phyloP scores from a whole-genome alignment of 352 stramenopile genomes.

The Phytophthora litchii region DNA sequence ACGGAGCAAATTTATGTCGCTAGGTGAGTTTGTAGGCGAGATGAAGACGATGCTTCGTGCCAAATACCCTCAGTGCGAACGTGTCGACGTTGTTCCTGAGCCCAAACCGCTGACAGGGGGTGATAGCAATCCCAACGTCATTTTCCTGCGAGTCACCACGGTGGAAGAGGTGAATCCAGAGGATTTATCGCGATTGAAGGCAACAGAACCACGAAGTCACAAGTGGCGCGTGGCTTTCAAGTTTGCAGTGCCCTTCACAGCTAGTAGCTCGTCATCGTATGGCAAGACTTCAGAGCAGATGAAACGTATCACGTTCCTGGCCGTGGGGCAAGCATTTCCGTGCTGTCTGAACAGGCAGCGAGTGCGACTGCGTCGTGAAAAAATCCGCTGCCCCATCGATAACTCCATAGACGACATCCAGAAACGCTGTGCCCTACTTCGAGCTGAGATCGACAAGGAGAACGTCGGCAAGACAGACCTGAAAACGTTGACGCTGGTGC shows the following conservation, averaged over 20 bases:
- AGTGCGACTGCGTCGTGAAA: conserved; percentile 44
- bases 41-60: conserved; percentile 59
- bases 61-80: conserved; percentile 62
- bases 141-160: conserved; percentile 64
- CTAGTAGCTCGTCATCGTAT: conserved; percentile 44
- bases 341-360: conserved; percentile 55
- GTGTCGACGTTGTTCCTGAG: conserved; percentile 63
- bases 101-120: conserved; percentile 43
- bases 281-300: conserved; percentile 73
- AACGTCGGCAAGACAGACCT: conserved; percentile 49
- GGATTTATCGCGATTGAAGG: conserved; percentile 24
- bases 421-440: conserved; percentile 62
- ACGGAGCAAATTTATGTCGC: conserved; percentile 64
- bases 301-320: conserved; percentile 68
- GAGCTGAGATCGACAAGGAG: conserved; percentile 65
- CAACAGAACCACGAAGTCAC: conserved; percentile 12
- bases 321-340: conserved; percentile 49
- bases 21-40: conserved; percentile 71
- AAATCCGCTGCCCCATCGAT: conserved; percentile 68
- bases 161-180: conserved; percentile 31
- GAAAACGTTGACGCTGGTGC: conserved; percentile 77
- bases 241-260: conserved; percentile 64
- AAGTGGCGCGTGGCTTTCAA: conserved; percentile 38
- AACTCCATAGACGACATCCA: conserved; percentile 81
- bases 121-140: conserved; percentile 57